Evolutionary conservation across 345 rosid species (phyloP), one percentile per base, ranked within the genome.

Genomic region (Ceriops decandra): DNA sequence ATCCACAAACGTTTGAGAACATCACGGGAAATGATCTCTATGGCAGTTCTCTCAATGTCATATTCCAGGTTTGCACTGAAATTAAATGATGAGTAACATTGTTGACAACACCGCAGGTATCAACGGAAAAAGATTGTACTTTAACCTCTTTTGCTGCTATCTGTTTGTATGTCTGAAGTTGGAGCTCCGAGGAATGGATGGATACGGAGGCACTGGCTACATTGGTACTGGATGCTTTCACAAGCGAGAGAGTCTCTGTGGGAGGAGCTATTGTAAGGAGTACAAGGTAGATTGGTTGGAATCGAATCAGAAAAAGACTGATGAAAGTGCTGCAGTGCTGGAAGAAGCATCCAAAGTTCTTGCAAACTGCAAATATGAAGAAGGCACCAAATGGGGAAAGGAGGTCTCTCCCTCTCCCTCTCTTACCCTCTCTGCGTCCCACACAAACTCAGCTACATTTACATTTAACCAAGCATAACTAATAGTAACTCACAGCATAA

Each of bases 11-110:
- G 32, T 92, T 66, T 51, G 83, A 70, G 16, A 90, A 92, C 56
- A 6, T 80, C 52, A 81, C 93, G 6, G 72, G 69, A 74, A 88
- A 88, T 66, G 98, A 90, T 16, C 7, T 83, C 27, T 90, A 88
- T 11, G 11, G 87, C 51, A 68, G 66, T 27, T 69, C 70, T 28
- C 22, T 24, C 16, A 10, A 24, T 21, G 30, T 10, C 28, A 56
- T 24, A 9, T 21, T 56, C 28, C 28, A 24, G 59, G 59, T 56
- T 21, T 5, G 26, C 2, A 1, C 27, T 10, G 28, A 56, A 8
- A 22, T 56, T 56, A 10, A 21, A 21, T 22, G 16, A 56, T 24
- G 4, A 27, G 16, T 2, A 3, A 56, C 30, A 8, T 56, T 21
- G 22, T 13, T 7, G 59, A 56, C 16, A 56, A 56, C 11, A 54